Evolutionary conservation across 345 rosid species (phyloP).

Genomic region (Hibiscus tridactylites): DNA sequence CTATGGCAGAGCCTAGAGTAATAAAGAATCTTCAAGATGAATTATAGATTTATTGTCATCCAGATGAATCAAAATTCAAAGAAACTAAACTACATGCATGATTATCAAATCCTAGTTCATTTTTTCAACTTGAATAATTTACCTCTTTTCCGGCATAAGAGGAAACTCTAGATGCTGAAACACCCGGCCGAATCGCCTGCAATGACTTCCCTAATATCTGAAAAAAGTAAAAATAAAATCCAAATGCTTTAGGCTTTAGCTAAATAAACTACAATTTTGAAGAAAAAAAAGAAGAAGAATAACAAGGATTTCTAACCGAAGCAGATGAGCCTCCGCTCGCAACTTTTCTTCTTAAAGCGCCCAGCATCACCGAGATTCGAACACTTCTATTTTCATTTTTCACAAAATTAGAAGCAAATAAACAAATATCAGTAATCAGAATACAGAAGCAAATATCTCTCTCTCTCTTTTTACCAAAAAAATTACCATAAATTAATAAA

Average conservation of each 20-base stretch:
- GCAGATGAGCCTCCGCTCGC: slow-evolving; percentile 33
- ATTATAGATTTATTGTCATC: too few species aligned
- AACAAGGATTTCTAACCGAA: slow-evolving; percentile 21
- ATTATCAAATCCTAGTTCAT: too few species aligned
- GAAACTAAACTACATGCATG: too few species aligned
- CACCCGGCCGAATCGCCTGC: slow-evolving; percentile 28
- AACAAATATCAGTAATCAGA: neutral
- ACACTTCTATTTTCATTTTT: neutral
- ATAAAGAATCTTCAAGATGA: too few species aligned
- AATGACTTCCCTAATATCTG: slow-evolving; percentile 40
- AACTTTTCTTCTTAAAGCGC: slow-evolving; percentile 34
- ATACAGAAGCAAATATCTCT: neutral
- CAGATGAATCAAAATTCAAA: too few species aligned
- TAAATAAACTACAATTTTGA: neutral
- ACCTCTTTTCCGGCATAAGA: slow-evolving; percentile 45
- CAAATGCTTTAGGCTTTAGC: neutral
- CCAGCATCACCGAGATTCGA: slow-evolving; percentile 22
- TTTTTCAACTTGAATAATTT: neutral
- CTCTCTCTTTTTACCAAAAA: neutral
- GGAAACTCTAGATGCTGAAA: slow-evolving; percentile 30
- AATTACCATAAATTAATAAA: neutral
- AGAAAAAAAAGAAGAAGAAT: neutral
- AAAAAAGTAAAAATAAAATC: neutral
- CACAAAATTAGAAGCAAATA: neutral
- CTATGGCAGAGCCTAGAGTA: too few species aligned